A percentile compares a stretch with the other conserved stretches of the same genome.
Conservation (phyloP, 495 filamentous ascomycete genomes). For the Aspergillus bertholletiae region DNA sequence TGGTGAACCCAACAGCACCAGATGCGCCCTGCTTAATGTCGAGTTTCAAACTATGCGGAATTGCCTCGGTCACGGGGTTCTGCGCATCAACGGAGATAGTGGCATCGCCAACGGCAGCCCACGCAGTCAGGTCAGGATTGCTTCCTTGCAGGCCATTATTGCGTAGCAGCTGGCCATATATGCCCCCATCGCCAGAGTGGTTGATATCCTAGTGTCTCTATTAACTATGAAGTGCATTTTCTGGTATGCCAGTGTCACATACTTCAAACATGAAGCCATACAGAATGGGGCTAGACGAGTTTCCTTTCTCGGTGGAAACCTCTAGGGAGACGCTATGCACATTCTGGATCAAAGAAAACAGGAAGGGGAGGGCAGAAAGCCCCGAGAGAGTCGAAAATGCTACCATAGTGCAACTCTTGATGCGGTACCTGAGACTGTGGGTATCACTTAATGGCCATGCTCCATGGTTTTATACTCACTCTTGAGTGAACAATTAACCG, state of each 20-base stretch:
- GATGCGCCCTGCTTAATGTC: conserved; percentile 27
- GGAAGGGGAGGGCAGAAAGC: conserved; percentile 8
- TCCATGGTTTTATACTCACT: background rate
- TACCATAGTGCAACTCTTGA: conserved; percentile 2
- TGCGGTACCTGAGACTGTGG: background rate
- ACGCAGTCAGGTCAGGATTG: conserved; percentile 40
- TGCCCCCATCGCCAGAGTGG: conserved; percentile 67
- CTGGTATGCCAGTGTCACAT: background rate
- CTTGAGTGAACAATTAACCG: background rate
- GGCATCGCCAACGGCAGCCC: conserved; percentile 47
- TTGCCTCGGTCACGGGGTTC: conserved; percentile 52
- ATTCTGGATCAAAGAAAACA: conserved; percentile 4
- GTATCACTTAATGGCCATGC: background rate
- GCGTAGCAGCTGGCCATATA: conserved; percentile 64
- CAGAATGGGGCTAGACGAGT: conserved; percentile 43
- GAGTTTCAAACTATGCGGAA: conserved; percentile 55
- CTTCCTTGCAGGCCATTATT: conserved; percentile 63
- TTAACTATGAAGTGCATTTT: conserved; percentile 1
- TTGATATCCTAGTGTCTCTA: conserved; percentile 52
- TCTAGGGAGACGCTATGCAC: conserved; percentile 18
- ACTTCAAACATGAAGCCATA: conserved; percentile 58
- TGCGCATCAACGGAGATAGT: conserved; percentile 46
- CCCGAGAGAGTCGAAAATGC: conserved; percentile 11
- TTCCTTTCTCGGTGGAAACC: conserved; percentile 41
- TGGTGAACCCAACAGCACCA: conserved; percentile 48